Percentiles rank a stretch among this genome's conserved stretches.
Evolutionary conservation across 2,329 filamentous ascomycete genomes (phyloP).

Genomic region (Exophiala sp.): DNA sequence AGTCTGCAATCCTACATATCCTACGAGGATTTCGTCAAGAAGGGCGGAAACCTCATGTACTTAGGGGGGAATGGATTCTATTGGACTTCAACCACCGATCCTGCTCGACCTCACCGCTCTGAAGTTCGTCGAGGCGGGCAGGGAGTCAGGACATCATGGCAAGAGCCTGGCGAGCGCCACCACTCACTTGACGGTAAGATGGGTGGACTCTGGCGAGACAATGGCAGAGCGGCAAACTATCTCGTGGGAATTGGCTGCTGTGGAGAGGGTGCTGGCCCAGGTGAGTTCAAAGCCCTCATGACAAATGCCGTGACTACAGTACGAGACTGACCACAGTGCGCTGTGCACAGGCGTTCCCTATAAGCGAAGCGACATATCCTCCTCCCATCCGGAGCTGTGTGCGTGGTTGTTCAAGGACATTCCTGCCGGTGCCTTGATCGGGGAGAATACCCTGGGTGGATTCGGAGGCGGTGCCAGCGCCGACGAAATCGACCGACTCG

Average conservation of each 20-base stretch:
- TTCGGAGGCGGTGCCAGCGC: conserved; percentile 31
- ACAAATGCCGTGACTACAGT: too few species aligned
- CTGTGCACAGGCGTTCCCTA: conserved; percentile 23
- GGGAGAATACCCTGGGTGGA: conserved; percentile 29
- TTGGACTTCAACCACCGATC: conserved; percentile 25
- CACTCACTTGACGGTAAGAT: conserved; percentile 32
- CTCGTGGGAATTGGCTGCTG: conserved; percentile 33
- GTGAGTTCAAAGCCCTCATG: too few species aligned
- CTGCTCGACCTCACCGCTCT: conserved; percentile 30
- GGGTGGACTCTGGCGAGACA: conserved; percentile 35
- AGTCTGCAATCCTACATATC: conserved; percentile 30
- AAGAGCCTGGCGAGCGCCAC: conserved; percentile 32
- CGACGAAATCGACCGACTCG: conserved; percentile 37
- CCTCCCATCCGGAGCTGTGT: conserved; percentile 15
- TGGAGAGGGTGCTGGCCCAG: conserved; percentile 32
- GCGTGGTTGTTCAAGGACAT: conserved; percentile 27
- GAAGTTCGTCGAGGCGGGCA: conserved; percentile 36
- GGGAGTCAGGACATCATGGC: conserved; percentile 31
- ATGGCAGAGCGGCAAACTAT: conserved; percentile 31
- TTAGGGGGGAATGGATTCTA: conserved; percentile 39
- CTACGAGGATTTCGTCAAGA: conserved; percentile 30
- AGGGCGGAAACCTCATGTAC: conserved; percentile 37
- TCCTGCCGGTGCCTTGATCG: conserved; percentile 23
- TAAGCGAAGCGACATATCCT: conserved; percentile 16
- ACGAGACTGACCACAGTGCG: too few species aligned